Base-by-base conservation (phyloP, 768 basidiomycete genomes). In the Mycena venus region DNA sequence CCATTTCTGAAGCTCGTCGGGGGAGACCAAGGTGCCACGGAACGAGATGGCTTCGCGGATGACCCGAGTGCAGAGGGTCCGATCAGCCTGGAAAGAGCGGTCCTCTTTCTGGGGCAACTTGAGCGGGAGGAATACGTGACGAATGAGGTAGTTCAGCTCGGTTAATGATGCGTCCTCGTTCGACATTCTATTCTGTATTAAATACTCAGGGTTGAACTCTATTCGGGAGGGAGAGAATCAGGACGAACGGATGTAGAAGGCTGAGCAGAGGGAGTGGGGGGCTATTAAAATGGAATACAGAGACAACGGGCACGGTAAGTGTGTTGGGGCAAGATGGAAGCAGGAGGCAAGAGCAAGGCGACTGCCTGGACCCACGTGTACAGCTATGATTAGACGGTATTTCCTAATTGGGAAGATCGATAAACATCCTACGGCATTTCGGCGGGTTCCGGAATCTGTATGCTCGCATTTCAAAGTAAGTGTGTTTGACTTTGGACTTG, bases 81-180 rank as follows among this genome's bases (percentile, higher is more conserved):
- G 58, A 19, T 88, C 84, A 10, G 80, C 78, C 17, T 67, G 21
- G 10, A 68, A 31, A 1, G 42, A 69, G 27, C 77, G 67, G 69
- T 88, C 87, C 14, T 85, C 80, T 8, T 78, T 69, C 49, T 83
- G 82, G 0, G 88, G 88, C 6, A 89, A 79, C 47, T 80, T 79
- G 1, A 84, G 83, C 3, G 88, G 88, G 11, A 83, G 74, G 70
- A 89, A 87, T 0, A 89, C 78, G 63, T 89, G 88, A 3, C 83
- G 82, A 9, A 87, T 59, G 47, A 84, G 75, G 75, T 87, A 89
- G 14, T 77, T 23, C 25, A 81, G 60, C 8, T 49, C 72, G 19
- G 75, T 58, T 38, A 36, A 83, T 78, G 10, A 80, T 66, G 66
- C 36, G 69, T 73, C 49, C 66, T 75, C 31, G 71, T 75, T 59